phyloP scores from a whole-genome alignment of 768 basidiomycete species.

The Russula virescens region DNA sequence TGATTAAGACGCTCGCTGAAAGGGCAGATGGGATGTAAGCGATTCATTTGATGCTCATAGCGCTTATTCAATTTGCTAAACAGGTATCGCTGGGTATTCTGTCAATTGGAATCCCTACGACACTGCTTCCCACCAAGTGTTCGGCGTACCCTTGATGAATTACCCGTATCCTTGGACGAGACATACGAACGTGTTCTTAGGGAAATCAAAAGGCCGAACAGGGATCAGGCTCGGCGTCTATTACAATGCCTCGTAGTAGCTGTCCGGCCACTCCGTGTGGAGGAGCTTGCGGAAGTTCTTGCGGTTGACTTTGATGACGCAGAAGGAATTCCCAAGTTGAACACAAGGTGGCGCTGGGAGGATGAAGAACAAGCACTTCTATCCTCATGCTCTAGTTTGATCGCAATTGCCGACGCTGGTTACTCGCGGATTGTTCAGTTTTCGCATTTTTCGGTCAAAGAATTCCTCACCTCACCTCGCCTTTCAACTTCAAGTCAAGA shows the following conservation, averaged over 20 bases:
- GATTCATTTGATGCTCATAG: neutral
- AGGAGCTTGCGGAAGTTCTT: slow-evolving; percentile 7
- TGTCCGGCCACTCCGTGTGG: neutral
- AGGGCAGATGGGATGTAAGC: slow-evolving; percentile 14
- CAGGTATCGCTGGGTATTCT: slow-evolving; percentile 4
- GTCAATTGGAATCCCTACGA: slow-evolving; percentile 4
- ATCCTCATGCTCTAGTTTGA: neutral
- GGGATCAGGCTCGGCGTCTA: neutral
- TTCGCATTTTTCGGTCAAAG: slow-evolving; percentile 3
- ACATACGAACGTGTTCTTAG: slow-evolving; percentile 5
- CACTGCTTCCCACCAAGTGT: neutral
- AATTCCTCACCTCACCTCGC: neutral
- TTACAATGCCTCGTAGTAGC: slow-evolving; percentile 6
- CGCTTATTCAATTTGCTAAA: neutral
- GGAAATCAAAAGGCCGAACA: neutral
- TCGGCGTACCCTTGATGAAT: neutral
- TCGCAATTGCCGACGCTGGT: neutral
- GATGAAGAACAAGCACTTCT: slow-evolving; percentile 3
- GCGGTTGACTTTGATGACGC: neutral
- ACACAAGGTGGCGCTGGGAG: neutral
- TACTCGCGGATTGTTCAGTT: neutral
- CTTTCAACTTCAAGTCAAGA: neutral
- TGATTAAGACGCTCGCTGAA: neutral
- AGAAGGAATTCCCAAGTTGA: neutral
- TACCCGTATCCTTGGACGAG: neutral